Base-by-base conservation (phyloP, 345 rosid genomes). In the Pistacia integerrima region DNA sequence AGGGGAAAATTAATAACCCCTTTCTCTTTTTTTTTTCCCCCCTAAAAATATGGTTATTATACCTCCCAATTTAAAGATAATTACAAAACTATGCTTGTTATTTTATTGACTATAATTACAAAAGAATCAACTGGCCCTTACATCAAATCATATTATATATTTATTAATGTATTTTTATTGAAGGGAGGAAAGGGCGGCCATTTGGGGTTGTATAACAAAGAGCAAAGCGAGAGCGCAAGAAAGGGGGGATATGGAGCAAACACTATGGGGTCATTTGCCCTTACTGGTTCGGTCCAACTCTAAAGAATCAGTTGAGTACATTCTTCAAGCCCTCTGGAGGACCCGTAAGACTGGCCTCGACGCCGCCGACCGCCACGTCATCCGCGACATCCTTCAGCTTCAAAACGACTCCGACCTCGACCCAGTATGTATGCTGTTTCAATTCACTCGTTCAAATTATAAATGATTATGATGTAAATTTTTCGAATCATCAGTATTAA, bases 321-420 rank as follows among this genome's bases (percentile, higher is more conserved):
- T 89, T 64, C 92, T 90, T 64, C 90, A 89, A 76, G 82, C 90
- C 58, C 89, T 90, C 28, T 90, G 91, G 92, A 81, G 83, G 66
- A 87, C 91, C 67, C 90, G 92, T 36, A 74, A 76, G 56, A 84
- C 87, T 67, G 91, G 94, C 56, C 88, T 90, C 56, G 90, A 83
- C 58, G 72, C 88, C 61, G 87, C 85, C 70, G 90, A 72, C 76
- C 92, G 92, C 52, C 84, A 41, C 55, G 69, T 86, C 80, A 78
- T 90, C 85, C 55, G 80, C 75, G 78, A 85, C 67, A 79, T 86
- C 83, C 92, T 90, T 46, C 89, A 84, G 73, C 89, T 89, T 74
- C 87, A 86, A 38, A 80, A 84, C 79, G 90, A 87, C 38, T 25
- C 90, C 80, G 90, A 86, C 65, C 91, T 90, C 80, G 92, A 90